Conservation (phyloP, 805 yeast species). For the Wickerhamiella australiensis region DNA sequence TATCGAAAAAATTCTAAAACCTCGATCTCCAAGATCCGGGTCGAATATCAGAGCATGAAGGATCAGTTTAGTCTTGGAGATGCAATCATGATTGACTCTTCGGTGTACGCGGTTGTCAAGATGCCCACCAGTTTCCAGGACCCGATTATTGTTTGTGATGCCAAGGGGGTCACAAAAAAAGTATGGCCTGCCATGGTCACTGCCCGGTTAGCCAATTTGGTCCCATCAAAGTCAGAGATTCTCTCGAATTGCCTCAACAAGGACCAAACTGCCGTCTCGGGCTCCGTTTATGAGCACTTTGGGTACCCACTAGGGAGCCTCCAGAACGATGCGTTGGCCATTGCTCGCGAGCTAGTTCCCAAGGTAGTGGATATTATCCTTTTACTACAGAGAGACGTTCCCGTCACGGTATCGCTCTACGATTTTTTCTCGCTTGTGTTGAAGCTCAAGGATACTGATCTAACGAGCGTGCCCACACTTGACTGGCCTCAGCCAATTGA, state of each 20-base stretch:
- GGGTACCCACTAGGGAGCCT: constrained; percentile 5
- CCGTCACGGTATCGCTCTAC: constrained; percentile 1
- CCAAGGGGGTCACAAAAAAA: constrained; percentile 6
- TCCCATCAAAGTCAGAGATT: neutral
- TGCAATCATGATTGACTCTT: neutral
- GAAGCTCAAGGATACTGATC: neutral
- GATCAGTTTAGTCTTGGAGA: constrained; percentile 3
- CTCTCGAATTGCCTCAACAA: neutral
- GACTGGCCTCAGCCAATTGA: neutral
- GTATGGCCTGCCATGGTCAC: neutral
- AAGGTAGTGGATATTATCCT: neutral
- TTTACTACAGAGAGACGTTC: neutral
- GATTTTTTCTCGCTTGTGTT: constrained; percentile 3
- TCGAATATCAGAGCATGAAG: neutral
- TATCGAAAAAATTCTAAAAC: neutral
- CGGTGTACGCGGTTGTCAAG: neutral
- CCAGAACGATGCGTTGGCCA: neutral
- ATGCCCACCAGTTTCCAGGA: neutral
- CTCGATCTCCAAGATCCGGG: neutral
- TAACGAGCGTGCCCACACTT: neutral
- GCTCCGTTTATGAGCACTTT: neutral
- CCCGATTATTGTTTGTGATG: constrained; percentile 3
- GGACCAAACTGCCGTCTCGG: constrained; percentile 6
- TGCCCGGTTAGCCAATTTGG: neutral
- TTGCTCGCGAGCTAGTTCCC: neutral